Evolutionary conservation across 1,284 basidiomycete genomes (phyloP), one percentile per base, ranked within the genome.

Genomic region (Rhodotorula sp.): DNA sequence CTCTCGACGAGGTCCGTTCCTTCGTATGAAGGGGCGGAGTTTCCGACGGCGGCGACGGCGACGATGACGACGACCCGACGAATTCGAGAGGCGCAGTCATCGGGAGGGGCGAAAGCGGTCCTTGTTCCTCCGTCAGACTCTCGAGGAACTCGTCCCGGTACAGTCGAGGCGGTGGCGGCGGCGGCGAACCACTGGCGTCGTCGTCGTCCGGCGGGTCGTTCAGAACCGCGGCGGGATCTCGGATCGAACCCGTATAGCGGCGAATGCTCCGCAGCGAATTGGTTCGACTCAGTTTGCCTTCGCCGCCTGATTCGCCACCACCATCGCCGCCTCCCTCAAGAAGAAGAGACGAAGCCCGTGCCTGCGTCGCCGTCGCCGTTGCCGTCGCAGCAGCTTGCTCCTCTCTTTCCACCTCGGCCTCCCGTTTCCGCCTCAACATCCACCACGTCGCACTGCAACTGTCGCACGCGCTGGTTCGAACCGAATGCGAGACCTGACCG

Each of bases 371-470:
- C 16, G 46, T 52, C 21, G n/a, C 48, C 39, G 39, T 43, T 29
- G 46, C 39, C 16, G 46, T 52, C 21, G n/a, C 48, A 2, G 20
- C n/a, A 29, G 18, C 54, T 23, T 68, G 62, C 15, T 21, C 49
- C 54, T 62, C 64, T 67, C 78, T 65, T 47, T 39, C 26, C 54
- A 68, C 70, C 52, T 26, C 52, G 60, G 78, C 56, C 78, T 80
- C 70, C 46, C 82, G 81, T 71, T 83, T 84, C 57, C 79, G 87
- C 79, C 91, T 89, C 63, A 99, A 83, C 85, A 97, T 91, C 97
- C 97, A 99, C 96, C 96, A 99, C 18, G 93, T 83, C 1, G 95
- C 93, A 16, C 93, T 91, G 10, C 91, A 87, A 0, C 91, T 86
- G 81, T 99, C 96, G 79, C 96, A 99, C 0, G 97, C 96, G 81